Evolutionary conservation across 305 asterid genomes (phyloP).

Genomic region (Solanum aculeatissimum): DNA sequence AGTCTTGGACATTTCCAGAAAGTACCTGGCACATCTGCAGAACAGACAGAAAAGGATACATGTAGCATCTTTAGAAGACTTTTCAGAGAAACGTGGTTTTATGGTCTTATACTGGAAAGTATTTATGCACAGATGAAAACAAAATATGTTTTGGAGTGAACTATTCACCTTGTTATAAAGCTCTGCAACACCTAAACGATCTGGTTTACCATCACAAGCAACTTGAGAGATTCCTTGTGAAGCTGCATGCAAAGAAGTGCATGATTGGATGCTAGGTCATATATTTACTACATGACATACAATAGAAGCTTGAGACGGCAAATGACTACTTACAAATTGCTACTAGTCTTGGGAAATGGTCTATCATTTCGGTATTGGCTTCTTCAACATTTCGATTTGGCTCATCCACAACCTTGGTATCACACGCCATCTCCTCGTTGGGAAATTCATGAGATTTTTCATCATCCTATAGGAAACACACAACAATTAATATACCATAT

Average conservation of each 20-base stretch:
- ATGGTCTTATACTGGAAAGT: not conserved
- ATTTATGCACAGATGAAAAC: not conserved
- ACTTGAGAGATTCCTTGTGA: constrained; percentile 42
- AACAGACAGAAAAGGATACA: not conserved
- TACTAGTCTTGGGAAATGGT: constrained; percentile 51
- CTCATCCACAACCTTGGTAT: constrained; percentile 31
- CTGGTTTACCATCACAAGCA: constrained; percentile 49
- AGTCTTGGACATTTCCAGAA: constrained; percentile 26
- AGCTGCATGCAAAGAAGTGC: constrained; percentile 36
- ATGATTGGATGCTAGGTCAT: not conserved
- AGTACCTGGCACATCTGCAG: constrained; percentile 55
- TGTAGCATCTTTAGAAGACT: not conserved
- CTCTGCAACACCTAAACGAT: constrained; percentile 51
- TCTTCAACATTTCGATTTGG: constrained; percentile 28
- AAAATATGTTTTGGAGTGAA: not conserved
- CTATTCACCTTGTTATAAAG: constrained; percentile 62
- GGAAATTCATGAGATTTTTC: constrained; percentile 31
- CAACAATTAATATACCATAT: not conserved
- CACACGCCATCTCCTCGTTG: constrained; percentile 29
- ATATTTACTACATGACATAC: not conserved
- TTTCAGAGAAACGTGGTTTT: not conserved
- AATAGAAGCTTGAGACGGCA: constrained; percentile 6
- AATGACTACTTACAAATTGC: constrained; percentile 45
- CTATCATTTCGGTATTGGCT: constrained; percentile 24
- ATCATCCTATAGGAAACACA: constrained; percentile 30